Conservation (phyloP, 176 grass and related monocot species). For the Guadua angustifolia region DNA sequence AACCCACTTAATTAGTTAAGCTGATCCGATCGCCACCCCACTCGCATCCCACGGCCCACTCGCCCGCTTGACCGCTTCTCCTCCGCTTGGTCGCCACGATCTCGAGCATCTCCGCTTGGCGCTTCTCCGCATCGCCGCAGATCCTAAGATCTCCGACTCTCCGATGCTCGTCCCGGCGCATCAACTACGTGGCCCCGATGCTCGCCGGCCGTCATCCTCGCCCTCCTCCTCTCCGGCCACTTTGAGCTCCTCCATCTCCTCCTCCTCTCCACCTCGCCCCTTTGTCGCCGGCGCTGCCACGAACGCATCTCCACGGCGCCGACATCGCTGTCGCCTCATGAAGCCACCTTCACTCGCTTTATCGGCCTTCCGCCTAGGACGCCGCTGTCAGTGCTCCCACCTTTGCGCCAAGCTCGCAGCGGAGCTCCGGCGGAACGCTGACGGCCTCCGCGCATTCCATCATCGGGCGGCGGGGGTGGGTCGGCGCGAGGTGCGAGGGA, state of each 20-base stretch:
- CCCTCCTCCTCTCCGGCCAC: conserved; percentile 66
- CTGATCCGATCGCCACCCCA: too few species aligned
- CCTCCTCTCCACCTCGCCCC: conserved; percentile 46
- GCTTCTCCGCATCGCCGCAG: too few species aligned
- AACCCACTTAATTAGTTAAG: too few species aligned
- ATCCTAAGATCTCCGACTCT: too few species aligned
- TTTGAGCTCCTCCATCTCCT: conserved; percentile 68
- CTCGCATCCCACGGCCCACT: too few species aligned
- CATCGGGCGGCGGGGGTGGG: conserved; percentile 44
- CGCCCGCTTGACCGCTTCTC: too few species aligned
- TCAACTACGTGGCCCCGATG: conserved; percentile 80
- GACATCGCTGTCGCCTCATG: conserved; percentile 63
- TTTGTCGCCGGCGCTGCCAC: not conserved
- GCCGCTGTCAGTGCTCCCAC: conserved; percentile 63
- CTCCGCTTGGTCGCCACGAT: too few species aligned
- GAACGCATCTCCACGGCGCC: conserved; percentile 40
- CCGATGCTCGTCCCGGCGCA: conserved; percentile 60
- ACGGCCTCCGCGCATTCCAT: conserved; percentile 6
- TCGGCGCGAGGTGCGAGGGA: conserved; percentile 35
- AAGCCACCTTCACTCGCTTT: conserved; percentile 61
- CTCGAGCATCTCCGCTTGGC: too few species aligned
- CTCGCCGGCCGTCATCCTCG: conserved; percentile 56
- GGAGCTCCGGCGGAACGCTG: conserved; percentile 35
- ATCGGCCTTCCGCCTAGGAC: conserved; percentile 72
- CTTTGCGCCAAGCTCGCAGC: conserved; percentile 58